These are phyloP conservation scores for Populus hybrid DNA, from an alignment of 441 rosid species.

Conservation along the genomic window DNA sequence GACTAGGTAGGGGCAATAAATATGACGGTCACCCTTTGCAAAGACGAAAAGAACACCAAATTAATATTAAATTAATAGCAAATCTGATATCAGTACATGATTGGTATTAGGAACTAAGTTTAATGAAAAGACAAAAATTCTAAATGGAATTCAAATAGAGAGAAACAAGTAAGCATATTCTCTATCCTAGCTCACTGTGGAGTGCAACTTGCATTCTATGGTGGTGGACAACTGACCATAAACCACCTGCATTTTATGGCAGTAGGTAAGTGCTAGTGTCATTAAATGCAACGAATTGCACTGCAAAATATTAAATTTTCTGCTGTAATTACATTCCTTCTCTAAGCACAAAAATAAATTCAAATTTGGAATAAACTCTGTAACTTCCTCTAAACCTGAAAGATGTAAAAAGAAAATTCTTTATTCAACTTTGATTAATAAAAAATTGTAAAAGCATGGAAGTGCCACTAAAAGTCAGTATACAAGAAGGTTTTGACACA, in stretches of 20 bases:
- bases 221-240: neutral
- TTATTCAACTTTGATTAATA: neutral
- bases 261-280: too few relatives aligned
- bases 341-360: neutral
- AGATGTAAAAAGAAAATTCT: neutral
- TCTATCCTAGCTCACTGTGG: neutral
- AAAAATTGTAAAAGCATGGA: neutral
- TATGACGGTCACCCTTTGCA: neutral
- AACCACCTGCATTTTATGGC: neutral
- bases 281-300: too few relatives aligned
- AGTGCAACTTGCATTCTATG: neutral
- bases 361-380: neutral
- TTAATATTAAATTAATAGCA: slow-evolving; percentile 1
- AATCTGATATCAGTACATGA: neutral
- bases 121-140: neutral
- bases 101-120: neutral
- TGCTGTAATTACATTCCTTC: neutral
- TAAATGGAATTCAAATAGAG: neutral
- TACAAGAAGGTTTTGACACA: neutral
- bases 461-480: neutral
- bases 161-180: neutral
- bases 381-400: neutral
- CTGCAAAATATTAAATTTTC: too few relatives aligned
- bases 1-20: neutral
- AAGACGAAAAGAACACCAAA: neutral